These are phyloP conservation scores for Eucalyptus cladocalyx DNA, from an alignment of 345 rosid genomes.

Conservation along the genomic window DNA sequence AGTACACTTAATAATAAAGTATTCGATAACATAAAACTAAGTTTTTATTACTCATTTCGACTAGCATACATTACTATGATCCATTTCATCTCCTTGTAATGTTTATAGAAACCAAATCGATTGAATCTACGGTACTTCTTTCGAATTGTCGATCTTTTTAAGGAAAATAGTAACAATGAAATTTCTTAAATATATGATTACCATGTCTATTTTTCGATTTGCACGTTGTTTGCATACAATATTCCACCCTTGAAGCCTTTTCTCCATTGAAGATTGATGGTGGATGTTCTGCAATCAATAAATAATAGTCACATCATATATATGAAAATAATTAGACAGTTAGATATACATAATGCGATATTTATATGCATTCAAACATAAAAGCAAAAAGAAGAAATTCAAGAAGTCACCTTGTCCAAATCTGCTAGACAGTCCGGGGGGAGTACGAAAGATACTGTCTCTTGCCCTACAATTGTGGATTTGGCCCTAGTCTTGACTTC, in stretches of 20 bases:
- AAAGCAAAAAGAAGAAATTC: not conserved
- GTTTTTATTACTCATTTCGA: not conserved
- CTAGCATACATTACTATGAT: not conserved
- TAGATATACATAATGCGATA: too few relatives aligned
- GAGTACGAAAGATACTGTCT: not conserved
- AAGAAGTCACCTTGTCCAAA: not conserved
- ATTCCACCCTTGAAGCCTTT: not conserved
- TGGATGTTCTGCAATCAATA: not conserved
- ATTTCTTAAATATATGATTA: not conserved
- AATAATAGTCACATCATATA: not conserved
- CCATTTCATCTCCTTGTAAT: not conserved
- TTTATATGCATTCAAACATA: not conserved
- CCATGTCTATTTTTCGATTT: not conserved
- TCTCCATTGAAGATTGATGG: not conserved
- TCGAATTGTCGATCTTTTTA: not conserved
- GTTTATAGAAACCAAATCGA: not conserved
- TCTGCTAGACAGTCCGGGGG: rapidly evolving
- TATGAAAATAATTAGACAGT: not conserved
- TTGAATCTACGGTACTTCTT: not conserved
- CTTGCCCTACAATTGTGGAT: not conserved
- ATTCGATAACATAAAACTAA: too few relatives aligned
- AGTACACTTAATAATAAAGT: not conserved
- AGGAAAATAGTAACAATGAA: not conserved
- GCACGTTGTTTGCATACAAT: not conserved
- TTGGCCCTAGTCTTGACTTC: not conserved